A percentile compares a stretch with the other conserved stretches of the same genome.
Evolutionary conservation across 2,329 filamentous ascomycete genomes (phyloP).

Genomic region (Penicillium sp.): DNA sequence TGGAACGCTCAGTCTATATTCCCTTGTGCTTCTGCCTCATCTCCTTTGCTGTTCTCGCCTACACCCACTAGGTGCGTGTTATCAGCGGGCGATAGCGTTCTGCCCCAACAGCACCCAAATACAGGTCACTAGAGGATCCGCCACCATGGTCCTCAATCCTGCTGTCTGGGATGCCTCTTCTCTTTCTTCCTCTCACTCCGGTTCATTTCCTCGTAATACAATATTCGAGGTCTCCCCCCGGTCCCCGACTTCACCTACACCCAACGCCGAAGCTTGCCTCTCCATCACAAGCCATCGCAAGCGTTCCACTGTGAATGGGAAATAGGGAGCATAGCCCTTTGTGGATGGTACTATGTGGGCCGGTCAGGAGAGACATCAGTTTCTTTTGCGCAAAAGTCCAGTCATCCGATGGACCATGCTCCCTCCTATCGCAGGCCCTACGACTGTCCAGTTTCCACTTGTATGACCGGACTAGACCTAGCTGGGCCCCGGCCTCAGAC

Average conservation of each 20-base stretch:
- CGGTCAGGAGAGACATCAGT: background rate
- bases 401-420: background rate
- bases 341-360: background rate
- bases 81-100: constrained; percentile 1
- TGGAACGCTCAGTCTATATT: constrained; percentile 37
- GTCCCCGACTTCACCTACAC: background rate
- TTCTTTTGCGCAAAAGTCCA: background rate
- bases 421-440: background rate
- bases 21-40: constrained; percentile 38
- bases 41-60: constrained; percentile 39
- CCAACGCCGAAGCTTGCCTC: background rate
- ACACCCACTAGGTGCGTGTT: constrained; percentile 26
- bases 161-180: background rate
- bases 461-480: background rate
- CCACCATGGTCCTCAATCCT: background rate
- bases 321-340: background rate
- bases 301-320: background rate
- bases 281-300: background rate
- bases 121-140: background rate
- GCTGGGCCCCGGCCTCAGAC: background rate
- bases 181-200: too few relatives aligned
- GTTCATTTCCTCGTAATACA: background rate
- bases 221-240: background rate
- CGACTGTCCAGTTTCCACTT: background rate
- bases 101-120: background rate